Conservation (phyloP, 1,284 basidiomycete species). For the Naganishia sp. region DNA sequence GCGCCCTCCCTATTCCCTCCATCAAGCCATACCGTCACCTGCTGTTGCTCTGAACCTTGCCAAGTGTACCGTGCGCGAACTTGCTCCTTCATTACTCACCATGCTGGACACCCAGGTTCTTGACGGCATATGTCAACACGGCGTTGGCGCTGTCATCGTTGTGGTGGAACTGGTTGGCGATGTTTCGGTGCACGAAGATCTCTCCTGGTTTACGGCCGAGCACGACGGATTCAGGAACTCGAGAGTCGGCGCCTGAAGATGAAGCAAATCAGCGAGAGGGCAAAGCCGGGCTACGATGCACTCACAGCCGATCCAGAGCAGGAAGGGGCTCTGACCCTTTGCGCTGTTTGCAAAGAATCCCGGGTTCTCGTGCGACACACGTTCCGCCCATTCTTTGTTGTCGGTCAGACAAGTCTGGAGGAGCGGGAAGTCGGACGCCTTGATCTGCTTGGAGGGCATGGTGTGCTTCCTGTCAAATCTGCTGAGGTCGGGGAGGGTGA, state of each 20-base stretch:
- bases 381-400: conserved; percentile 46
- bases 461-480: conserved; percentile 4
- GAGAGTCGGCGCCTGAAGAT: conserved; percentile 43
- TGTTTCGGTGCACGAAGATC: conserved; percentile 59
- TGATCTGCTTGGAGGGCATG: conserved; percentile 29
- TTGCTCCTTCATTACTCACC: conserved; percentile 58
- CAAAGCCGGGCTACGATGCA: not conserved
- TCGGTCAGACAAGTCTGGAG: conserved; percentile 39
- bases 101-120: conserved; percentile 76
- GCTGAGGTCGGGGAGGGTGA: conserved; percentile 22
- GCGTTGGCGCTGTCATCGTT: conserved; percentile 76
- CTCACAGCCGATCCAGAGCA: conserved; percentile 54
- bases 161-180: conserved; percentile 70
- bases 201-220: conserved; percentile 61
- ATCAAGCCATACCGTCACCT: not conserved
- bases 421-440: conserved; percentile 34
- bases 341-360: conserved; percentile 44
- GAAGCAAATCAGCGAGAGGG: not conserved
- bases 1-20: not conserved
- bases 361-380: conserved; percentile 40
- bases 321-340: conserved; percentile 48
- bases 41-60: not conserved
- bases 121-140: conserved; percentile 79
- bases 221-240: conserved; percentile 51
- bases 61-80: too few relatives aligned